Evolutionary conservation across 352 stramenopile genomes (phyloP).

Genomic region (Discostella stelligera): DNA sequence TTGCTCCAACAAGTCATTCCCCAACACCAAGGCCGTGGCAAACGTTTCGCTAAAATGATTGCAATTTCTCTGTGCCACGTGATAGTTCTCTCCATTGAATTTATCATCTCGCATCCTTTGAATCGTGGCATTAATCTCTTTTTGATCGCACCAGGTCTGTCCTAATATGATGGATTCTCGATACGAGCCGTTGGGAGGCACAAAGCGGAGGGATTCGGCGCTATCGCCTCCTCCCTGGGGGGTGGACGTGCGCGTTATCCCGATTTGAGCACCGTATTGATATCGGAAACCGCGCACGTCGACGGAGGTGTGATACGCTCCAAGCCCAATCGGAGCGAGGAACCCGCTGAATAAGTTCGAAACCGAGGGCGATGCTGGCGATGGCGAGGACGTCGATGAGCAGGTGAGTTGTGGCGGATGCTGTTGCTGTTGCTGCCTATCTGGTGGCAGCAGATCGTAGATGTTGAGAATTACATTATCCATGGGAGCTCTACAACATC

Average conservation of each 20-base stretch:
- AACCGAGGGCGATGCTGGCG: slow-evolving; percentile 13
- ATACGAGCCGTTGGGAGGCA: slow-evolving; percentile 45
- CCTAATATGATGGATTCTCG: slow-evolving; percentile 58
- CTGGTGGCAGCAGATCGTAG: slow-evolving; percentile 36
- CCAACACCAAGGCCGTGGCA: slow-evolving; percentile 53
- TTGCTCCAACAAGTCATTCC: slow-evolving; percentile 40
- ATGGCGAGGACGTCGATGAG: slow-evolving; percentile 4
- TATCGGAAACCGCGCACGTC: slow-evolving; percentile 61
- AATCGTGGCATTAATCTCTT: slow-evolving; percentile 54
- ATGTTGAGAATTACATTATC: slow-evolving; percentile 50
- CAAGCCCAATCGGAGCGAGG: slow-evolving; percentile 55
- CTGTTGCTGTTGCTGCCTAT: slow-evolving; percentile 12
- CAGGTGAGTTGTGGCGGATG: slow-evolving; percentile 5
- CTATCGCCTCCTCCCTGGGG: slow-evolving; percentile 24
- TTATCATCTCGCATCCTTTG: slow-evolving; percentile 45
- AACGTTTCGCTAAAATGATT: slow-evolving; percentile 75
- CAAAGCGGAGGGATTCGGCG: slow-evolving; percentile 35
- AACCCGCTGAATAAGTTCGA: slow-evolving; percentile 49
- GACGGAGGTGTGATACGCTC: slow-evolving; percentile 69
- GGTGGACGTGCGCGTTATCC: slow-evolving; percentile 47
- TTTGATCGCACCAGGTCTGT: slow-evolving; percentile 38
- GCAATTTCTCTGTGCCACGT: slow-evolving; percentile 64
- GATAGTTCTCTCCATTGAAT: slow-evolving; percentile 59
- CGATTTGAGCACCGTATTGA: slow-evolving; percentile 44
- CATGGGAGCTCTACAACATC: neutral